Evolutionary conservation across 1,284 basidiomycete genomes (phyloP), one percentile per base, ranked within the genome.

Genomic region (Rhodotorula sp.): DNA sequence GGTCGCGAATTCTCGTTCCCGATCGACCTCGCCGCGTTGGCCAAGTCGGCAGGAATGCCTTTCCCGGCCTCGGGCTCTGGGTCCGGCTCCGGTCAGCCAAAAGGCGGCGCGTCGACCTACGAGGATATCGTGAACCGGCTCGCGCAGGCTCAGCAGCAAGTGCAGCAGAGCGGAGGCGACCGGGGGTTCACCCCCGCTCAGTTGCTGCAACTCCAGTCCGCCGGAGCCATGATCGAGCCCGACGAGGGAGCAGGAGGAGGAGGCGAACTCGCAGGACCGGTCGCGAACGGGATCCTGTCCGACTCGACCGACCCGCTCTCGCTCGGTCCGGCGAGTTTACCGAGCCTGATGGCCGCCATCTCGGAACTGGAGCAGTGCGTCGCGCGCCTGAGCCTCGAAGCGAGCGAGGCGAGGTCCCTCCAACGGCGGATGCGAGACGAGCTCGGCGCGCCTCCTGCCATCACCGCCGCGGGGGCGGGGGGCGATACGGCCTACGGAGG

Each of bases 341-440:
- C 72, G 23, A 60, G 60, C 16, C 43, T 74, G 16, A 68, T 69
- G 64, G 56, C 62, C 12, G 69, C 69, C 18, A 69, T 74, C 56
- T 60, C 67, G 23, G 72, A 74, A 48, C 62, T 74, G 19, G 72
- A 74, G 55, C 64, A 69, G 62, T 71, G 67, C 57, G 72, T 74
- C 50, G 61, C 67, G 31, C 47, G 69, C 12, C 18, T 74, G 48
- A 66, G 60, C 34, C 64, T 70, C 45, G 72, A 74, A 54, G 69
- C 69, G 62, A 68, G 61, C 62, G 72, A 74, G 67, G 69, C 72
- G 54, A 43, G 64, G n/a, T 69, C 62, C 28, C 55, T 74, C 12
- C 72, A 74, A 43, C 59, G 60, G 26, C 57, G 56, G 21, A 54
- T 74, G 34, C 45, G 67, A 23, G 60, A 50, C 21, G 69, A 69